Conservation (phyloP, 352 stramenopile genomes). For the Phytophthora megakarya region DNA sequence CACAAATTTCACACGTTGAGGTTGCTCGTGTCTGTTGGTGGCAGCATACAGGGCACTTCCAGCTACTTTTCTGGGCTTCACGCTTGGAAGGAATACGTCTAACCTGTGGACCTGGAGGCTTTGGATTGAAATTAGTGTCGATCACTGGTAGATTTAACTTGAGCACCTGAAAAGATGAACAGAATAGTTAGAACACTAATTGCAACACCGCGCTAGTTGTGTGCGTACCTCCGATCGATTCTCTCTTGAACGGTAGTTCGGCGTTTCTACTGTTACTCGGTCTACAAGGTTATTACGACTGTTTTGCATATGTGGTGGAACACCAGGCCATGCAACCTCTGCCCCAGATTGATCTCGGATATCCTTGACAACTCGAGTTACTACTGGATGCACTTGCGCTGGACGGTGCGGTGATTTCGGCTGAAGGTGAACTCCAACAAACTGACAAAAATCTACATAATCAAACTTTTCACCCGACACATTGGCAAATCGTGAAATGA, state of each 20-base stretch:
- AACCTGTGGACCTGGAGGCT: constrained; percentile 7
- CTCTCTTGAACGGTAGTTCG: constrained; percentile 2
- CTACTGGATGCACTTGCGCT: constrained; percentile 17
- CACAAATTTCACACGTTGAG: constrained; percentile 72
- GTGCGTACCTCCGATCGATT: constrained; percentile 26
- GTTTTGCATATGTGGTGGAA: background rate
- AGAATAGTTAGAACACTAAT: constrained; percentile 9
- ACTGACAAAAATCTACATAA: constrained; percentile 74
- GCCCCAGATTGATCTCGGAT: background rate
- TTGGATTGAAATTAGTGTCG: constrained; percentile 30
- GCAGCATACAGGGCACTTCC: constrained; percentile 75
- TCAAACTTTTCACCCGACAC: constrained; percentile 63
- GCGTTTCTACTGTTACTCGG: constrained; percentile 15
- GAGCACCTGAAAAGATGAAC: constrained; percentile 20
- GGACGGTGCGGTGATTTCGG: constrained; percentile 11
- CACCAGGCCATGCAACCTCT: background rate
- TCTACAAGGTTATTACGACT: background rate
- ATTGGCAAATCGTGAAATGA: constrained; percentile 55
- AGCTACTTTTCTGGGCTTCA: constrained; percentile 24
- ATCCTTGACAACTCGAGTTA: constrained; percentile 8
- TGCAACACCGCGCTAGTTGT: background rate
- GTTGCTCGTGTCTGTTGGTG: constrained; percentile 62
- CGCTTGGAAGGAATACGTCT: constrained; percentile 16
- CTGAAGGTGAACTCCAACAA: constrained; percentile 18
- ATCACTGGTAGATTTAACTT: constrained; percentile 34